A percentile compares a stretch with the other conserved stretches of the same genome.
Conservation (phyloP, 805 yeast species). For the Starmerella khaoyaiensis region DNA sequence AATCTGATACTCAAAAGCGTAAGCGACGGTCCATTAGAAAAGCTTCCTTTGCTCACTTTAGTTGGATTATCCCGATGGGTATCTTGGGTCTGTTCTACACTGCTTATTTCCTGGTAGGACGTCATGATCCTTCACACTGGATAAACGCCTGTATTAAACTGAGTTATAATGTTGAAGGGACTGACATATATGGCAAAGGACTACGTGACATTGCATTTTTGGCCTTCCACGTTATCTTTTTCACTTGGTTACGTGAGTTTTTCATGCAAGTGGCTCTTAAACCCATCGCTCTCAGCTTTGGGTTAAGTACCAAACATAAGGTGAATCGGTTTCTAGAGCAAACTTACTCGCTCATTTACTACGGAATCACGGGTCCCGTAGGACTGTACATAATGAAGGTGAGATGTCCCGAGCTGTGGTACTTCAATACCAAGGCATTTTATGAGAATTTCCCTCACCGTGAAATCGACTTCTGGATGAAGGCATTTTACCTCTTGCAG, state of each 20-base stretch:
- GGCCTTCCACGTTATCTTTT: slow-evolving; percentile 64
- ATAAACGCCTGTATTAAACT: slow-evolving; percentile 16
- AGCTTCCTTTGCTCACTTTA: no score
- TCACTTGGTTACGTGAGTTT: slow-evolving; percentile 85
- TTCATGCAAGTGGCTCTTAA: slow-evolving; percentile 66
- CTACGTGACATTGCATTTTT: slow-evolving; percentile 68
- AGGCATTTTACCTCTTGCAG: slow-evolving; percentile 75
- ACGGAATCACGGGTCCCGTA: slow-evolving; percentile 65
- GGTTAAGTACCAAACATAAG: slow-evolving; percentile 43
- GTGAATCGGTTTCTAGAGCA: slow-evolving; percentile 84
- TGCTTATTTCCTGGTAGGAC: slow-evolving; percentile 13
- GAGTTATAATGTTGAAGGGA: slow-evolving; percentile 29
- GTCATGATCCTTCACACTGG: slow-evolving; percentile 18
- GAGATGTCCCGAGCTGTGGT: slow-evolving; percentile 62
- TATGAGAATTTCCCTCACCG: slow-evolving; percentile 75
- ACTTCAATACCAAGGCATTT: slow-evolving; percentile 70
- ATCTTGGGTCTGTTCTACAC: slow-evolving; percentile 9
- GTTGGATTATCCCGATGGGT: slow-evolving; percentile 22
- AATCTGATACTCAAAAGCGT: no score
- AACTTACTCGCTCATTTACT: slow-evolving; percentile 70
- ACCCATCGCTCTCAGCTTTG: slow-evolving; percentile 51
- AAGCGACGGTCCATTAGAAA: no score
- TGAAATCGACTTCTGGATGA: slow-evolving; percentile 54
- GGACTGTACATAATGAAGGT: slow-evolving; percentile 81
- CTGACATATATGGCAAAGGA: slow-evolving; percentile 74